Percentiles rank a stretch among this genome's conserved stretches.
phyloP scores from a whole-genome alignment of 164 flowering plant species.

The Santalum album region DNA sequence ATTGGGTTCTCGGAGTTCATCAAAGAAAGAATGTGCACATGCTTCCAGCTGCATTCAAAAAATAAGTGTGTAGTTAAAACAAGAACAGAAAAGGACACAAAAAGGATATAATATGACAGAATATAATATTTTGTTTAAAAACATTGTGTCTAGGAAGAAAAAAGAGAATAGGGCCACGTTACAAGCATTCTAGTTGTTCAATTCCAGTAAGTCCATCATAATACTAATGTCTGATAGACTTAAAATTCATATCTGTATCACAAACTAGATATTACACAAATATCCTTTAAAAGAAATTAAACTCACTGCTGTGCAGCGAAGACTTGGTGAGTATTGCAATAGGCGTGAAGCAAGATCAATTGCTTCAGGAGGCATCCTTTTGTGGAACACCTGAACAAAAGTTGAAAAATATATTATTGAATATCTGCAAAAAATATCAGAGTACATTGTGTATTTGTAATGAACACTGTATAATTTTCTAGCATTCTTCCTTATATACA shows the following conservation, averaged over 20 bases:
- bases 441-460: neutral
- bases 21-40: conserved; percentile 4
- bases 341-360: conserved; percentile 3
- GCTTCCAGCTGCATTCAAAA: conserved; percentile 3
- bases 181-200: too few relatives aligned
- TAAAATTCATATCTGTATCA: too few relatives aligned
- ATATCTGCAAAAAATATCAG: neutral
- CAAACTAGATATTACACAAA: too few relatives aligned
- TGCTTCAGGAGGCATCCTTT: conserved; percentile 7
- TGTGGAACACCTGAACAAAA: conserved; percentile 1
- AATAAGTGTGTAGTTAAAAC: neutral
- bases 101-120: too few relatives aligned
- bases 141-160: neutral
- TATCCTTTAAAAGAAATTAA: too few relatives aligned
- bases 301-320: conserved; percentile 3
- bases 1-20: conserved; percentile 5
- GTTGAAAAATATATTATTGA: neutral
- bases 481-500: too few relatives aligned
- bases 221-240: too few relatives aligned
- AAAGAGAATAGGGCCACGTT: neutral
- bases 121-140: neutral
- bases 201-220: too few relatives aligned
- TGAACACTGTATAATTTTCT: too few relatives aligned
- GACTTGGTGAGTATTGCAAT: conserved; percentile 4
- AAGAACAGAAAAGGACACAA: neutral